Percentiles rank a stretch among this genome's conserved stretches.
Evolutionary conservation across 1,284 basidiomycete species (phyloP).

Genomic region (Apiotrichum gracile): DNA sequence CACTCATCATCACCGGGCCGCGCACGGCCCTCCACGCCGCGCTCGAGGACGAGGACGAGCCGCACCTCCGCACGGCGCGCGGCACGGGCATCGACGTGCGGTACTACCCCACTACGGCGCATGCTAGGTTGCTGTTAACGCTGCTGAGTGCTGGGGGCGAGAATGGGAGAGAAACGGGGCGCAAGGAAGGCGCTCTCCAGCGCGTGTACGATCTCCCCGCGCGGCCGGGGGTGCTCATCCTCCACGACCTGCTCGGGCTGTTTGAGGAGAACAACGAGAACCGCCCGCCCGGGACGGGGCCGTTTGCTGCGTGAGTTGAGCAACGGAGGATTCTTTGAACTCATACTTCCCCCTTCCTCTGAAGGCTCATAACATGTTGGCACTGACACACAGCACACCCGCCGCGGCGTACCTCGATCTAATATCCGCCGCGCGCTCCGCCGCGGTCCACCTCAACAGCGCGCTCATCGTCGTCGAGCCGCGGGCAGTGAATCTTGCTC

Average conservation of each 20-base stretch:
- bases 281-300: not conserved
- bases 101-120: slow-evolving; percentile 6
- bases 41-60: slow-evolving; percentile 35
- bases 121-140: not conserved
- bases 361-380: too few species aligned
- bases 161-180: too few species aligned
- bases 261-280: slow-evolving; percentile 32
- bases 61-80: slow-evolving; percentile 21
- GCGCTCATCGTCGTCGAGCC: slow-evolving; percentile 36
- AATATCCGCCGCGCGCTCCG: slow-evolving; percentile 21
- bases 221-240: slow-evolving; percentile 22
- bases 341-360: too few species aligned
- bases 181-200: not conserved
- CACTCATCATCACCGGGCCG: slow-evolving; percentile 32
- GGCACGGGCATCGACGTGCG: slow-evolving; percentile 8
- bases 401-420: slow-evolving; percentile 34
- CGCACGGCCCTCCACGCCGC: slow-evolving; percentile 17
- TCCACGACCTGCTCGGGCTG: slow-evolving; percentile 30
- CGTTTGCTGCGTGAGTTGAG: slow-evolving; percentile 19
- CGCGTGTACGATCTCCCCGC: slow-evolving; percentile 1
- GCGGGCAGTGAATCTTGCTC: slow-evolving; percentile 11
- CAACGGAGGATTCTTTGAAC: not conserved
- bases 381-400: slow-evolving; percentile 21
- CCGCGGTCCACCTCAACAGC: slow-evolving; percentile 20
- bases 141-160: too few species aligned